Evolutionary conservation across 129 eudicot species (phyloP).

Genomic region (Tagetes erecta): DNA sequence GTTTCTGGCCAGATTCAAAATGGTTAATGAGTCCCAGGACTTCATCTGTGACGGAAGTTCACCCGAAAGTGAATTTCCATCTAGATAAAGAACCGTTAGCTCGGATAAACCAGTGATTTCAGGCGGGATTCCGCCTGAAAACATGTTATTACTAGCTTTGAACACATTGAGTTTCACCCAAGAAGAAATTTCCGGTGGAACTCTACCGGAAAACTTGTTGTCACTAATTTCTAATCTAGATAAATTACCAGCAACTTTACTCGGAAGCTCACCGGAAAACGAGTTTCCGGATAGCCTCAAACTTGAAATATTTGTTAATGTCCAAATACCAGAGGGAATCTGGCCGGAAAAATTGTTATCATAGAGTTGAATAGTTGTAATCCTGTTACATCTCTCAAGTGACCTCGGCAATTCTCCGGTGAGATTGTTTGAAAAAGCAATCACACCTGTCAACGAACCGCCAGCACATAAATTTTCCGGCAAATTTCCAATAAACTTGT

Average conservation of each 20-base stretch:
- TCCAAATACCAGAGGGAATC: conserved; percentile 66
- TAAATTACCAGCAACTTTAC: conserved; percentile 55
- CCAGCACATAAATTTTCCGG: conserved; percentile 72
- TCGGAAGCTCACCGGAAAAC: conserved; percentile 72
- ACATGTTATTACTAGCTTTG: conserved; percentile 64
- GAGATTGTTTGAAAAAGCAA: conserved; percentile 67
- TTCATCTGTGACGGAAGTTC: conserved; percentile 57
- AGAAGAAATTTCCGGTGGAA: conserved; percentile 53
- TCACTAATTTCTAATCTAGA: conserved; percentile 67
- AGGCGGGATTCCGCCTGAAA: conserved; percentile 71
- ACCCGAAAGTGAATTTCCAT: conserved; percentile 82
- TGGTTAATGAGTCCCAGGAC: conserved; percentile 68
- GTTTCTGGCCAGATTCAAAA: conserved; percentile 69
- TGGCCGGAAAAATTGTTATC: conserved; percentile 64
- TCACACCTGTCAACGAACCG: conserved; percentile 47
- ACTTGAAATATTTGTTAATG: conserved; percentile 35
- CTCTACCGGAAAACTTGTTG: conserved; percentile 71
- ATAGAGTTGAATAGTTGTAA: conserved; percentile 53
- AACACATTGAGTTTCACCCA: conserved; percentile 73
- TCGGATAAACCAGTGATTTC: conserved; percentile 59
- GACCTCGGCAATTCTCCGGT: conserved; percentile 74
- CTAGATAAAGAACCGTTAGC: conserved; percentile 53
- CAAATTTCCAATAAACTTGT: conserved; percentile 59
- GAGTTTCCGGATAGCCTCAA: conserved; percentile 58
- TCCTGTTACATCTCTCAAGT: conserved; percentile 50